Conservation (phyloP, 805 yeast genomes). For the Candida parachauliodes region DNA sequence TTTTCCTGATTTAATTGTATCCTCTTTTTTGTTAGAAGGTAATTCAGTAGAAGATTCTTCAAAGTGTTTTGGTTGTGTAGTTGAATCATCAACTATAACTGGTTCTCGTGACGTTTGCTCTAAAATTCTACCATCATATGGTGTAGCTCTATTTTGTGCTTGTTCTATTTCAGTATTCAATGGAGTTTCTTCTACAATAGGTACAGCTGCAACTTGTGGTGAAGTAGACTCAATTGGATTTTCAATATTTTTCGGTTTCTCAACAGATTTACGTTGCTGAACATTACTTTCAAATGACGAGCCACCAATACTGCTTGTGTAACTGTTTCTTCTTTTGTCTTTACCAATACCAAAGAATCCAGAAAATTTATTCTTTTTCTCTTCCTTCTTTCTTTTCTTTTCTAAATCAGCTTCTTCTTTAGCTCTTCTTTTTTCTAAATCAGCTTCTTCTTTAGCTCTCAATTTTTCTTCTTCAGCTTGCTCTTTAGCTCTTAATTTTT, state of each 20-base stretch:
- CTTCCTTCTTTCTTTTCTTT: conserved; percentile 5
- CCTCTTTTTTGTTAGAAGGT: not conserved
- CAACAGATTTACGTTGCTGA: not conserved
- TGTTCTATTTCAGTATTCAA: not conserved
- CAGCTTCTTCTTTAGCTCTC: conserved; percentile 6
- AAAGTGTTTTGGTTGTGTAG: no score
- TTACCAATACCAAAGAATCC: conserved; percentile 4
- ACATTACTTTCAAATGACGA: conserved; percentile 6
- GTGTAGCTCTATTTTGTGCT: no score
- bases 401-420: conserved; percentile 7
- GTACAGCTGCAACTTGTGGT: not conserved
- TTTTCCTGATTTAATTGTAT: not conserved
- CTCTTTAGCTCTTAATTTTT: conserved; percentile 7
- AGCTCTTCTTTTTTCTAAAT: conserved; percentile 6
- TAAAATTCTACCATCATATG: no score
- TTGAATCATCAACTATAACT: not conserved
- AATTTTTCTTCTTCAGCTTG: conserved; percentile 4
- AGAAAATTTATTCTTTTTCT: conserved; percentile 2
- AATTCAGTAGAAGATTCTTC: not conserved
- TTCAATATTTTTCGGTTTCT: not conserved
- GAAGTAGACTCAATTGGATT: not conserved
- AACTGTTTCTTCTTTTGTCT: conserved; percentile 7
- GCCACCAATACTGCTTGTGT: conserved; percentile 4
- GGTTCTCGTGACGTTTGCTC: no score
- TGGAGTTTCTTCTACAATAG: not conserved